Base-by-base conservation (phyloP, 495 filamentous ascomycete species). In the Penicillium waksmanii region DNA sequence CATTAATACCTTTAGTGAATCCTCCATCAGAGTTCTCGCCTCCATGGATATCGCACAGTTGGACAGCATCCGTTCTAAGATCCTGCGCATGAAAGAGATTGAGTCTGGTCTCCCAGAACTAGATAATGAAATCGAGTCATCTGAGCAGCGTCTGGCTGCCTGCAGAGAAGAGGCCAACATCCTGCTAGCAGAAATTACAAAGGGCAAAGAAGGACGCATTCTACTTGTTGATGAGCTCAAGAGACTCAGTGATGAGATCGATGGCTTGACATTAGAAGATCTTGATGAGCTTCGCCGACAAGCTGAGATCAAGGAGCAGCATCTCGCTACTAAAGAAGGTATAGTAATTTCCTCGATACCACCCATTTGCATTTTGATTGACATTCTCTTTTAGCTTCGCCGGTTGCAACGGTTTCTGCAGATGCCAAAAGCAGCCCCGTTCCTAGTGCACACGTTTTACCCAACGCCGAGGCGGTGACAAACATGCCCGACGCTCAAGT, bases 171-270 rank as follows among this genome's bases (percentile, higher is more conserved):
- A 91, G 67, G 81, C 87, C 57, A 79, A 77, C 42, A 79, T 74
- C 23, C 74, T 92, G 8, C 74, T 89, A 57, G 76, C 78, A 7
- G 84, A 87, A 59, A 81, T 89, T 9, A 79, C 83, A 38, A 79
- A 74, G 62, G 75, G 66, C 11, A 67, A 67, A 56, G 65, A 73
- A 56, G 73, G 68, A 13, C 65, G 69, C 13, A 60, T 71, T 51
- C 77, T 73, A 44, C 73, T 88, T 36, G 68, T 76, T 3, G 79
- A 82, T 8, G 86, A 90, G 56, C 74, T 87, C 53, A 80, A 85
- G 43, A 64, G 70, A 38, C 74, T 87, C 1, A 77, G 77, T 8
- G 59, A 76, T 25, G 76, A 85, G 57, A 67, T 82, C 17, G 71
- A 79, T 58, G 78, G 73, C 0, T 57, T 79, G 50, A 65, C 76